Conservation (phyloP, 768 basidiomycete genomes). For the Epithele typhae region DNA sequence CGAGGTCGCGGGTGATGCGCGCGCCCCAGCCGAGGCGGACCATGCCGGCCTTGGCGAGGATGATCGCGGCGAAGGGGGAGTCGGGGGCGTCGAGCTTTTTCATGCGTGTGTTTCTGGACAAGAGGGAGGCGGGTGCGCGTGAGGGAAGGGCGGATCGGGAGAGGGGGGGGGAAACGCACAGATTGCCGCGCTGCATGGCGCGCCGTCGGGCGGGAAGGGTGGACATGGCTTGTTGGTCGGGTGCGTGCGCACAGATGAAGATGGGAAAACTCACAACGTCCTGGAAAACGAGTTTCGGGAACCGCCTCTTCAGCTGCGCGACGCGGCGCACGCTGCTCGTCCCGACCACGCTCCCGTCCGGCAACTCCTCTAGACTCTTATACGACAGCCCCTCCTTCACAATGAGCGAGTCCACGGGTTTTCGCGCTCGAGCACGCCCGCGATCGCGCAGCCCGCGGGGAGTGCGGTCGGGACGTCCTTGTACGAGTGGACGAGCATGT, state of each 20-base stretch:
- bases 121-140: background rate
- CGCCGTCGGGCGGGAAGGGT: too few species aligned
- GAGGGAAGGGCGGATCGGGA: too few species aligned
- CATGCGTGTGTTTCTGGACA: slow-evolving; percentile 77
- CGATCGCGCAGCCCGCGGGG: slow-evolving; percentile 80
- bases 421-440: slow-evolving; percentile 81
- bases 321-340: slow-evolving; percentile 94
- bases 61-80: slow-evolving; percentile 78
- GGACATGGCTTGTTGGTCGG: too few species aligned
- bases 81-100: slow-evolving; percentile 83
- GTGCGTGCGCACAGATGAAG: too few species aligned
- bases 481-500: slow-evolving; percentile 88
- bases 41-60: slow-evolving; percentile 92
- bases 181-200: slow-evolving; percentile 73
- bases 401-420: slow-evolving; percentile 88
- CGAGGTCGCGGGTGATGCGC: slow-evolving; percentile 72
- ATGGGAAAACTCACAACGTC: slow-evolving; percentile 69
- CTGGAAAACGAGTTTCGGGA: slow-evolving; percentile 71
- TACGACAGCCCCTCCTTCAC: slow-evolving; percentile 71
- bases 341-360: slow-evolving; percentile 87
- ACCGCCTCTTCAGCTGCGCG: slow-evolving; percentile 81
- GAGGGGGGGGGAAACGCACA: slow-evolving; percentile 50
- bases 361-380: slow-evolving; percentile 76
- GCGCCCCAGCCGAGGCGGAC: slow-evolving; percentile 70
- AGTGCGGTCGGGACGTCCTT: slow-evolving; percentile 93